Evolutionary conservation across 257 asterid genomes (phyloP).

Genomic region (Solanum neorickii): DNA sequence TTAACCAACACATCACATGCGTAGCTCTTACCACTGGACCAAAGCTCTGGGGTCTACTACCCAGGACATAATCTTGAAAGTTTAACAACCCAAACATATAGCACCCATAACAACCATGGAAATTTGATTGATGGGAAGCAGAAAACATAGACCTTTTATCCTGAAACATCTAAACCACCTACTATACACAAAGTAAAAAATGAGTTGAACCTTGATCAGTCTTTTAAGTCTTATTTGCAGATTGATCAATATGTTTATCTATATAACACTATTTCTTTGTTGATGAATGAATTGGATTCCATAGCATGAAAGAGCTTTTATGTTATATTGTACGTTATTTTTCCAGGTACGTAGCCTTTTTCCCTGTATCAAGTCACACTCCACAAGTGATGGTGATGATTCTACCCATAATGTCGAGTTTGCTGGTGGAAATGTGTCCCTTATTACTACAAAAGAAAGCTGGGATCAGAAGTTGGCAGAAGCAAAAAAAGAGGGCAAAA

Average conservation of each 20-base stretch:
- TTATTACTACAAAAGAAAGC: slow-evolving; percentile 58
- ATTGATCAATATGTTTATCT: not conserved
- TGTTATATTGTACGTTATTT: not conserved
- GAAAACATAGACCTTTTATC: not conserved
- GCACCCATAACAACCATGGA: not conserved
- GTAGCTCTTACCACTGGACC: not conserved
- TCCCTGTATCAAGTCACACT: not conserved
- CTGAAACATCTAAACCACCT: not conserved
- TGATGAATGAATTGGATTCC: not conserved
- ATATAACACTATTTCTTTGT: not conserved
- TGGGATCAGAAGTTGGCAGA: slow-evolving; percentile 80
- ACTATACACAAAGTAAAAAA: not conserved
- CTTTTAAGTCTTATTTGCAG: not conserved
- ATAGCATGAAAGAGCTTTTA: not conserved
- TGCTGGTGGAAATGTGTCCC: slow-evolving; percentile 82
- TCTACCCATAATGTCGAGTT: slow-evolving; percentile 45
- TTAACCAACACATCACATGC: not conserved
- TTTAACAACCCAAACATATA: not conserved
- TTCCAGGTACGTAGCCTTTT: not conserved
- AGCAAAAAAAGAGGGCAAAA: slow-evolving; percentile 52
- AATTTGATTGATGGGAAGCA: not conserved
- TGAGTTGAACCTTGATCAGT: not conserved
- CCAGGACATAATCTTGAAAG: not conserved
- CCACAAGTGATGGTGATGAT: slow-evolving; percentile 28
- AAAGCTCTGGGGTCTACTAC: not conserved